phyloP scores from a whole-genome alignment of 106 monocot genomes.

The Platanthera guangdongensis region DNA sequence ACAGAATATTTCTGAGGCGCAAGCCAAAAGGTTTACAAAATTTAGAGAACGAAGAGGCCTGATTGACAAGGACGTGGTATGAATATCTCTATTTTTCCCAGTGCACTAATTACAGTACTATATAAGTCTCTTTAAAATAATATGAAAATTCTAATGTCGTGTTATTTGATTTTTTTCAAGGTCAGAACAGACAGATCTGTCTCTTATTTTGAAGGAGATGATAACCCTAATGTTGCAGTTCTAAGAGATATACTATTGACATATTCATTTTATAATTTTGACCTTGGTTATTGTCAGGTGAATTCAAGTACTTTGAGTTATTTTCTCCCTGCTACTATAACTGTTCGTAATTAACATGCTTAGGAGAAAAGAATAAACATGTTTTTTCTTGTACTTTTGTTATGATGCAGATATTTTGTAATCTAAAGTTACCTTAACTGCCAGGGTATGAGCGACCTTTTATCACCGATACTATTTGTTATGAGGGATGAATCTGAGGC shows the following conservation, averaged over 20 bases:
- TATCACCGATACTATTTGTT: constrained; percentile 71
- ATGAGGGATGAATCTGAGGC: constrained; percentile 75
- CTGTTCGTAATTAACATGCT: too few species aligned
- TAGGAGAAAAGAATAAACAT: too few species aligned
- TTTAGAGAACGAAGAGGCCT: constrained; percentile 88
- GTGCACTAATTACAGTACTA: neutral
- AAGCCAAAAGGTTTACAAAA: constrained; percentile 96
- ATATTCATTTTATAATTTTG: constrained; percentile 99
- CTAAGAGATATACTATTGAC: constrained; percentile 89
- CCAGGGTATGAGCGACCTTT: constrained; percentile 87
- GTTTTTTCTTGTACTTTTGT: neutral
- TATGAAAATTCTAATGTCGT: constrained; percentile 1
- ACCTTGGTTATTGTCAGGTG: constrained; percentile 99
- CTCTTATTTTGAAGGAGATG: constrained; percentile 89
- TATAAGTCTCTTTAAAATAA: neutral
- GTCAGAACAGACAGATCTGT: constrained; percentile 91
- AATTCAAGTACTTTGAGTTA: neutral
- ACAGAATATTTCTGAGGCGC: constrained; percentile 71
- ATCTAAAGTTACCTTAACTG: neutral
- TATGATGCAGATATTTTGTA: neutral
- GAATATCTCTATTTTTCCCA: neutral
- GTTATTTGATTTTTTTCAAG: constrained; percentile 30
- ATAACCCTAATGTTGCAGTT: constrained; percentile 65
- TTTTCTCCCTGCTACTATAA: neutral
- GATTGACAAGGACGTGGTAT: constrained; percentile 97